Evolutionary conservation across 441 rosid genomes (phyloP), one percentile per base, ranked within the genome.

Genomic region (Theobroma grandiflorum): DNA sequence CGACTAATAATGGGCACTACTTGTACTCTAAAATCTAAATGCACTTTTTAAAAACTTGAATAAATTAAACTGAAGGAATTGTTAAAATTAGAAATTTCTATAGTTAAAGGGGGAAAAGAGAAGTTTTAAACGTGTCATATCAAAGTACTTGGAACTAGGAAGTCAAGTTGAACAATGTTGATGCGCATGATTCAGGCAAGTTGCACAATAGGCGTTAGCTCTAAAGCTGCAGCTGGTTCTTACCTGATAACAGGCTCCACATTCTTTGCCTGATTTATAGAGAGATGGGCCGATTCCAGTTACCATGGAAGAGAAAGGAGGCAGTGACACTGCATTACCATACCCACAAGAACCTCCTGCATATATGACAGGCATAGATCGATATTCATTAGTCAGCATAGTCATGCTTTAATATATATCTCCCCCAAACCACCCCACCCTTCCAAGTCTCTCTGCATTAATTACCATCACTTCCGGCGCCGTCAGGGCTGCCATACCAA

Each of bases 301-400:
- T 2, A 90, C 81, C 82, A 84, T 77, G 40, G 91, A 88, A 70
- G 86, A 80, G 83, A 88, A 88, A 0, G 91, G 90, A 10, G 82
- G 38, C 22, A 75, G 68, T 2, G 85, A 84, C 75, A 90, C 91
- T 7, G 80, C 81, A 42, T 49, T 78, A 1, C 88, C 89, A 38
- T 88, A 90, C 26, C 93, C 91, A 57, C 93, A 88, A 59, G 91
- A 65, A 15, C 93, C 93, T 69, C 93, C 93, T 90, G 76, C 82
- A 66, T 10, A 38, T 8, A 37, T 6, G 18, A 72, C 11, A 18
- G 7, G 45, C n/a, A 18, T 1, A 66, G 52, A 66, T 33, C 22
- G 8, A 18, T 7, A 67, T 45, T 59, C 4, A 45, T 72, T 31
- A 58, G 38, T 40, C n/a, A 8, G 33, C 59, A n/a, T 18, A 12